Evolutionary conservation across 2,329 filamentous ascomycete genomes (phyloP), one percentile per base, ranked within the genome.

Genomic region (Cadophora gregata): DNA sequence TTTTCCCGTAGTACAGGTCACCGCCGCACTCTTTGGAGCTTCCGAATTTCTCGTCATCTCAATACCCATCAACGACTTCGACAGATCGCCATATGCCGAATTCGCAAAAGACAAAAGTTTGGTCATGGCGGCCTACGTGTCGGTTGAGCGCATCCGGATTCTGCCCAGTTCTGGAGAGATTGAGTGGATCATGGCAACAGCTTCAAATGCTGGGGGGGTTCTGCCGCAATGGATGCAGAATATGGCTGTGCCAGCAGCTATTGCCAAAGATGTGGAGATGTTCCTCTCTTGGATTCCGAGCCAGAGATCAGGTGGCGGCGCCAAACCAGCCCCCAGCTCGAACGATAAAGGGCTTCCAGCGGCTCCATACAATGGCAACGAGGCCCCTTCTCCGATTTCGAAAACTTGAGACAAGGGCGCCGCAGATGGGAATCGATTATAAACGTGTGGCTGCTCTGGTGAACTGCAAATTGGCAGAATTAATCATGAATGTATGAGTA

Each of bases 131-230:
- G 80, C 81, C 10, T 93, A 93, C 73, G 85, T 83, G 31, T 89
- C 87, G 69, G 81, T 93, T 1, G 91, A 93, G 80, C 79, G 86
- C 55, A 79, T 90, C 38, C 62, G 75, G 59, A 53, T 75, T 47
- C 47, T 76, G 25, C 71, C 73, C 6, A 71, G 64, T 4, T 75
- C 72, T n/a, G 79, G 80, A 0, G 76, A 79, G 21, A 82, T 92
- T 56, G 88, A 90, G 77, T 96, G 92, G 92, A 81, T 90, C 66
- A 94, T 95, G 90, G 90, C 87, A 9, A 94, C 91, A 10, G 85
- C 88, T 12, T 90, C 88, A 67, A 86, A 94, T 76, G 91, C 91
- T 0, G 83, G 83, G 63, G 92, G 92, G 0, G 77, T 84, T 31
- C 74, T 94, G 64, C 92, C 92, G 0, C 81, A 84, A 75, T 88